These are phyloP conservation scores for Tilletiaria anomala DNA, from an alignment of 1,284 basidiomycete species.

Conservation along the genomic window DNA sequence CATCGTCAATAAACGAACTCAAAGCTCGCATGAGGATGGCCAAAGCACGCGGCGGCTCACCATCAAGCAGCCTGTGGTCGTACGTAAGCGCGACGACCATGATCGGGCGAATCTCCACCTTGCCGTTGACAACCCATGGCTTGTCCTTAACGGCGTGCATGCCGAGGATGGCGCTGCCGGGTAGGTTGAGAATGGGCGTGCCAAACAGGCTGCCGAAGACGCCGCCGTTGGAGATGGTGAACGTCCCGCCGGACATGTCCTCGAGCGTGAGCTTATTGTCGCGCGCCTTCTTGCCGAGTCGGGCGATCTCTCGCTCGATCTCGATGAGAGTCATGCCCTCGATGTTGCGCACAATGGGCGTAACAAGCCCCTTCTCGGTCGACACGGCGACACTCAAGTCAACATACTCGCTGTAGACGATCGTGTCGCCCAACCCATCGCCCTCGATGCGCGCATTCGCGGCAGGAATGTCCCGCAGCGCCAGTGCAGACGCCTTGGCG, in stretches of 20 bases:
- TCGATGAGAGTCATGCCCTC: conserved; percentile 75
- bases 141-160: conserved; percentile 96
- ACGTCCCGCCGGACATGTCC: conserved; percentile 71
- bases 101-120: conserved; percentile 13
- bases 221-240: conserved; percentile 98
- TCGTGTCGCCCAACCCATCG: conserved; percentile 56
- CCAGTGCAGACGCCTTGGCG: conserved; percentile 69
- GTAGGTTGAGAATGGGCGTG: conserved; percentile 85
- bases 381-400: conserved; percentile 65
- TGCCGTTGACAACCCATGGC: conserved; percentile 60
- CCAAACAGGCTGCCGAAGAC: conserved; percentile 95
- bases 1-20: not conserved
- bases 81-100: conserved; percentile 60
- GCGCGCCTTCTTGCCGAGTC: conserved; percentile 80
- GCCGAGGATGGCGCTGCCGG: conserved; percentile 81
- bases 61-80: conserved; percentile 90
- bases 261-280: conserved; percentile 90
- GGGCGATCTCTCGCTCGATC: conserved; percentile 82
- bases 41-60: conserved; percentile 39
- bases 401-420: conserved; percentile 79
- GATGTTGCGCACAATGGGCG: conserved; percentile 83
- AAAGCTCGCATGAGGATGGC: not conserved
- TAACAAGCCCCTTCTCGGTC: conserved; percentile 92
- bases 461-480: conserved; percentile 78
- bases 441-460: conserved; percentile 87